Percentiles rank a stretch among this genome's conserved stretches.
phyloP scores from a whole-genome alignment of 345 rosid genomes.

The Fremontodendron californicum region DNA sequence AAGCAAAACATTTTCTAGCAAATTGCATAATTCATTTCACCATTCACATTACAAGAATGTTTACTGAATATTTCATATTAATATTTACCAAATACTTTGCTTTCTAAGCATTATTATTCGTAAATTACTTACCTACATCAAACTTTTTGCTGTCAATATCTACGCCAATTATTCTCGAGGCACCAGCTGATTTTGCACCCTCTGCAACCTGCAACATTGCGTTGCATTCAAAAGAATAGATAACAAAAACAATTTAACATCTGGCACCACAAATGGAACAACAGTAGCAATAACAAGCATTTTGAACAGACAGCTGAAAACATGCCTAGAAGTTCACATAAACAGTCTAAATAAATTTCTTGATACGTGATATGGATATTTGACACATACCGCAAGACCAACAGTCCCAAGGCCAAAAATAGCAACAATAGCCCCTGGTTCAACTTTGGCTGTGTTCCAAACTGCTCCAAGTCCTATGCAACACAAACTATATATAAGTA shows the following conservation, averaged over 20 bases:
- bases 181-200: conserved; percentile 97
- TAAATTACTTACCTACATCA: conserved; percentile 46
- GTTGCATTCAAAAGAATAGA: neutral
- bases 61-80: neutral
- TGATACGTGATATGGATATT: neutral
- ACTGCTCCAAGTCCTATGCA: conserved; percentile 90
- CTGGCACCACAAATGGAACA: neutral
- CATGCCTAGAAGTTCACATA: neutral
- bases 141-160: conserved; percentile 85
- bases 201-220: conserved; percentile 72
- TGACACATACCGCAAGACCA: conserved; percentile 86
- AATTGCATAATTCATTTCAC: neutral
- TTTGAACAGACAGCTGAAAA: neutral
- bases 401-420: conserved; percentile 97
- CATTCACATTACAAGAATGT: neutral
- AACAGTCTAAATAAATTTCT: neutral
- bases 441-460: conserved; percentile 99
- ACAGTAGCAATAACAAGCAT: neutral
- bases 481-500: neutral
- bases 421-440: conserved; percentile 84
- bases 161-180: conserved; percentile 84
- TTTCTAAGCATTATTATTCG: neutral
- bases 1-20: neutral
- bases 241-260: neutral
- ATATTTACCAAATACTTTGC: neutral